These are phyloP conservation scores for Pleurotus citrinopileatus DNA, from an alignment of 768 basidiomycete genomes.

Conservation along the genomic window DNA sequence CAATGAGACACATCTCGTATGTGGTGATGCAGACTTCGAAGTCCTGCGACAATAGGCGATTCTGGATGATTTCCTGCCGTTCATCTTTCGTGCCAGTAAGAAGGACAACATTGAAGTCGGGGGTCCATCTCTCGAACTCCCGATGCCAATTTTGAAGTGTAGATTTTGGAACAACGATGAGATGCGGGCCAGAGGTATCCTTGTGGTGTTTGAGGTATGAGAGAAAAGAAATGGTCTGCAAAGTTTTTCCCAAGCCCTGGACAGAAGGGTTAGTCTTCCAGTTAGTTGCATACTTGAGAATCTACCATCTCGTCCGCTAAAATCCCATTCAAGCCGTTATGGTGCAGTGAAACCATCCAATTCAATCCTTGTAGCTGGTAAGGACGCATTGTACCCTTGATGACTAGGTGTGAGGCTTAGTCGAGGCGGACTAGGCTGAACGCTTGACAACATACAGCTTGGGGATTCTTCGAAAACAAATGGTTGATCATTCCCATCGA, in stretches of 20 bases:
- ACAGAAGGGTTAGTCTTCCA: background rate
- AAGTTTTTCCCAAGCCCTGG: slow-evolving; percentile 95
- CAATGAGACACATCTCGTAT: slow-evolving; percentile 96
- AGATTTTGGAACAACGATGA: slow-evolving; percentile 98
- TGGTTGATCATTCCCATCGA: slow-evolving; percentile 83
- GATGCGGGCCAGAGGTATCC: slow-evolving; percentile 76
- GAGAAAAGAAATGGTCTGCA: slow-evolving; percentile 97
- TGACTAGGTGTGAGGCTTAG: slow-evolving; percentile 46
- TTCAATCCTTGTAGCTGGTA: slow-evolving; percentile 97
- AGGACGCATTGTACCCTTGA: slow-evolving; percentile 85
- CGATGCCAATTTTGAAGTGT: slow-evolving; percentile 97
- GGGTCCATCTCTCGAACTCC: slow-evolving; percentile 90
- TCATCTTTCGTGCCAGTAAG: slow-evolving; percentile 91
- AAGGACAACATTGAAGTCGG: slow-evolving; percentile 78
- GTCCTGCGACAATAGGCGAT: slow-evolving; percentile 77
- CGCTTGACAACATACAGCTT: slow-evolving; percentile 55
- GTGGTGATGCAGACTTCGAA: slow-evolving; percentile 96
- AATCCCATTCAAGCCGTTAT: slow-evolving; percentile 96
- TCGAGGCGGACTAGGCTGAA: background rate
- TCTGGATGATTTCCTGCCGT: slow-evolving; percentile 75
- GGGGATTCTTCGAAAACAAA: slow-evolving; percentile 95
- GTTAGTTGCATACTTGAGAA: slow-evolving; percentile 7
- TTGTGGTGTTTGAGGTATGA: slow-evolving; percentile 89
- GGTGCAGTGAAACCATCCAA: slow-evolving; percentile 96
- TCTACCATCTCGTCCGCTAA: slow-evolving; percentile 93